Conservation (phyloP, 176 grass and related monocot genomes). For the Oryza nivara region DNA sequence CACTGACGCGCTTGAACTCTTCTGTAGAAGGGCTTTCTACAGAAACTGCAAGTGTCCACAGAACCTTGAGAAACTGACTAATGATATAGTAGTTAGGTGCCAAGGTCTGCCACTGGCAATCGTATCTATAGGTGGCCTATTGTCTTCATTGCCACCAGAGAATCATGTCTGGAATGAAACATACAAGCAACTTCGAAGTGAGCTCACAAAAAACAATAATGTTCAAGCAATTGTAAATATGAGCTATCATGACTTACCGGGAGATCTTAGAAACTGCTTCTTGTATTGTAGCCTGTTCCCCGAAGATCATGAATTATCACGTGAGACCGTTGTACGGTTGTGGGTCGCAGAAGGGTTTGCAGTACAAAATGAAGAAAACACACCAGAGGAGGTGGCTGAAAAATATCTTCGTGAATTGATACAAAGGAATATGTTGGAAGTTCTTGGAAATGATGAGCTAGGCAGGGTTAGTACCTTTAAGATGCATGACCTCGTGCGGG, state of each 20-base stretch:
- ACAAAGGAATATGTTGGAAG: neutral
- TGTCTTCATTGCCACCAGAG: slow-evolving; percentile 25
- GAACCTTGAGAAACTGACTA: slow-evolving; percentile 14
- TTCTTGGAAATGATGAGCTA: neutral
- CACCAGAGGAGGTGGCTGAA: neutral
- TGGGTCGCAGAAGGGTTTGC: neutral
- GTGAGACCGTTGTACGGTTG: neutral
- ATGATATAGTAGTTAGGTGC: slow-evolving; percentile 48
- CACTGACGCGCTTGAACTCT: slow-evolving; percentile 4
- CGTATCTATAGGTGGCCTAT: slow-evolving; percentile 40
- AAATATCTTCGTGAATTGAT: neutral
- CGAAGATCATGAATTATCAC: neutral
- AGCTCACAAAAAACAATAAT: neutral
- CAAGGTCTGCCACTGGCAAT: slow-evolving; percentile 39
- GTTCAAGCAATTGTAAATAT: slow-evolving; percentile 16
- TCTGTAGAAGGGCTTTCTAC: slow-evolving; percentile 24
- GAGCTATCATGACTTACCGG: slow-evolving; percentile 32
- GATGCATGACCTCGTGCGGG: neutral
- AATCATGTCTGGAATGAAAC: neutral
- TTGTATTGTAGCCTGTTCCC: neutral
- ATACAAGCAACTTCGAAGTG: neutral
- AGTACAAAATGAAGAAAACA: neutral
- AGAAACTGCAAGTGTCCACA: slow-evolving; percentile 32
- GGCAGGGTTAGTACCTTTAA: neutral
- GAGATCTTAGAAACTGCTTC: slow-evolving; percentile 32